phyloP scores from a whole-genome alignment of 1,284 basidiomycete genomes.

The Ustilago cynodontis region DNA sequence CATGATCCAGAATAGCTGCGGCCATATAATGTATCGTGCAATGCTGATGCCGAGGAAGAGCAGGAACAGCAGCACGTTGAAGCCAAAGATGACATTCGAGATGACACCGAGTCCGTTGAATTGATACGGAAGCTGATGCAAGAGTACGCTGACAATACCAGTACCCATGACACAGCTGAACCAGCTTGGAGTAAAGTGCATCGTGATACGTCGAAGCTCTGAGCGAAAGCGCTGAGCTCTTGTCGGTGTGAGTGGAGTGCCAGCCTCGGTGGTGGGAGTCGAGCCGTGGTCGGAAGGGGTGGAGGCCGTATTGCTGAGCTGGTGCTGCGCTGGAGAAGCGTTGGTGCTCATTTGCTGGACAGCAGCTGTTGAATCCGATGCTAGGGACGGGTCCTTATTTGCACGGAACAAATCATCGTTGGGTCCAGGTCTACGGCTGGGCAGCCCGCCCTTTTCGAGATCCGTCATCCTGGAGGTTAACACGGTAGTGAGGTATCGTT shows the following conservation, averaged over 20 bases:
- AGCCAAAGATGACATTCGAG: constrained; percentile 75
- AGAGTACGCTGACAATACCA: constrained; percentile 72
- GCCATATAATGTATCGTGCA: constrained; percentile 75
- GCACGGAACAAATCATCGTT: background rate
- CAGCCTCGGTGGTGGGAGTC: background rate
- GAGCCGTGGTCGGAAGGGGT: constrained; percentile 3
- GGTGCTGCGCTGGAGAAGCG: background rate
- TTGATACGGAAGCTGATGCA: constrained; percentile 72
- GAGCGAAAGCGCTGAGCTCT: constrained; percentile 23
- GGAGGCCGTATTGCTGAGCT: constrained; percentile 14
- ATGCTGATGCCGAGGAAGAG: constrained; percentile 72
- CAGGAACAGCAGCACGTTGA: constrained; percentile 78
- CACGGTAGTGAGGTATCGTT: background rate
- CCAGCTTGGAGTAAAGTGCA: constrained; percentile 61
- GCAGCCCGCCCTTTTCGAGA: background rate
- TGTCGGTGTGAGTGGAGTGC: constrained; percentile 5
- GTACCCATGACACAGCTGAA: constrained; percentile 71
- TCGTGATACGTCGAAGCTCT: constrained; percentile 34
- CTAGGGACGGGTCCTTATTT: constrained; percentile 7
- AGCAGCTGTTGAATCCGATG: background rate
- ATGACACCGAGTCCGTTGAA: constrained; percentile 70
- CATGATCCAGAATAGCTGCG: constrained; percentile 75
- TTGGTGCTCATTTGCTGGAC: background rate
- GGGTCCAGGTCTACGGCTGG: background rate
- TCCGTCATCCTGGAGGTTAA: background rate